Evolutionary conservation across 2,329 filamentous ascomycete species (phyloP), one percentile per base, ranked within the genome.

Genomic region (Pyrenochaeta sp.): DNA sequence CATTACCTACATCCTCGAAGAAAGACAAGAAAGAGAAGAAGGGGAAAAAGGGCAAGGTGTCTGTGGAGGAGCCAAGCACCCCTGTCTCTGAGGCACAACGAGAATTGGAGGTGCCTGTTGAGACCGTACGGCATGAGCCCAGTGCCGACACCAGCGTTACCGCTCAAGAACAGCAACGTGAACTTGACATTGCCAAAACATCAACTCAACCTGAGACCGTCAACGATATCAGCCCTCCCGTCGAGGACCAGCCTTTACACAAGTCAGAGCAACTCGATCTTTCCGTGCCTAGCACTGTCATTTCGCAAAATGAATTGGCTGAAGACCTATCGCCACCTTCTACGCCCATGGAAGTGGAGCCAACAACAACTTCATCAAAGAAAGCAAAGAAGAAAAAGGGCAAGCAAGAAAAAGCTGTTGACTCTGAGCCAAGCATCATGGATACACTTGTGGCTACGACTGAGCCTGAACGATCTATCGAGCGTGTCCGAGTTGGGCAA

Each of bases 321-420:
- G 47, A 63, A 7, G 58, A 66, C 30, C 22, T 22, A 2, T 10
- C 34, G 4, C 53, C 53, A 12, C 52, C 54, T 37, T 25, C 54
- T 27, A 57, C 52, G 13, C 32, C 42, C 7, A 19, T 58, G 25
- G 56, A 52, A 27, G 58, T 61, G n/a, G 64, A 65, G 25, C 48
- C 52, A 5, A 39, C 27, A 28, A 50, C 1, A 50, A n/a, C 54
- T 10, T 67, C 72, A 32, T 80, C 78, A 52, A 79, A 80, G 60
- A 84, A 82, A 61, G 78, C 49, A 6, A 62, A 78, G 10, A 84
- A 84, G 57, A 78, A 81, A 52, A 68, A 63, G 36, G 54, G 56
- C 8, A 67, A 66, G 53, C 61, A 61, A 36, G 55, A 37, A 6
- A 62, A 63, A 34, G 36, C 53, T 13, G 39, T 45, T 44, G 59